Percentiles rank a stretch among this genome's conserved stretches.
phyloP scores from a whole-genome alignment of 1,284 basidiomycete species.

The Pyrrhoderma noxium region DNA sequence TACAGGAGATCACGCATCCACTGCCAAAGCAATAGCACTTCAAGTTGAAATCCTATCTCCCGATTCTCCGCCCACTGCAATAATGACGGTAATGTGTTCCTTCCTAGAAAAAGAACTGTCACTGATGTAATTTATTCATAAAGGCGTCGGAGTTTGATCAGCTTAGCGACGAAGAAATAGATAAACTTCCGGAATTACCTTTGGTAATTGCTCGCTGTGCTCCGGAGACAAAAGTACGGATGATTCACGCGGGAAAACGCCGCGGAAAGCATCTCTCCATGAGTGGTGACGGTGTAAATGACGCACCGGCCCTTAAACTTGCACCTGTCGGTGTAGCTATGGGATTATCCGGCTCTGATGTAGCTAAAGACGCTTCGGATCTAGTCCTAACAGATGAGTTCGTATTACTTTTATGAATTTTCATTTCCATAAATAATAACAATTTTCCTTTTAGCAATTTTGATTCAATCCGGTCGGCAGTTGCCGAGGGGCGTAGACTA shows the following conservation, averaged over 20 bases:
- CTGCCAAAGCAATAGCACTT: conserved; percentile 54
- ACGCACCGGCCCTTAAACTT: conserved; percentile 54
- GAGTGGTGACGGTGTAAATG: conserved; percentile 65
- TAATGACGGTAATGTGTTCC: conserved; percentile 11
- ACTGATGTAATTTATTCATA: no score
- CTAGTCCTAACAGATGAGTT: conserved; percentile 40
- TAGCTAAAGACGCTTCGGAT: conserved; percentile 43
- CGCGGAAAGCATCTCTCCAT: conserved; percentile 47
- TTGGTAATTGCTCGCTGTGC: conserved; percentile 70
- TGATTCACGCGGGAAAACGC: conserved; percentile 54
- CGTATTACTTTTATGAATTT: no score
- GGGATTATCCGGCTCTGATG: conserved; percentile 40
- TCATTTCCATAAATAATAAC: no score
- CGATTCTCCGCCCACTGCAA: conserved; percentile 18
- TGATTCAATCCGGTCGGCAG: no score
- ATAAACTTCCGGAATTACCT: conserved; percentile 42
- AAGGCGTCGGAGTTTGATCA: conserved; percentile 44
- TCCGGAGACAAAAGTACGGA: conserved; percentile 66
- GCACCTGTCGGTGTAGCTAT: conserved; percentile 53
- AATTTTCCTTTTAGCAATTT: no score
- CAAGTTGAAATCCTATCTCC: conserved; percentile 50
- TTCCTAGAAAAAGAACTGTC: no score
- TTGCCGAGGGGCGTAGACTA: no score
- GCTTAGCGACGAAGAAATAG: conserved; percentile 41
- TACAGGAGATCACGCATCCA: conserved; percentile 43